Base-by-base conservation (phyloP, 2,329 filamentous ascomycete genomes). In the Zalaria sp. region DNA sequence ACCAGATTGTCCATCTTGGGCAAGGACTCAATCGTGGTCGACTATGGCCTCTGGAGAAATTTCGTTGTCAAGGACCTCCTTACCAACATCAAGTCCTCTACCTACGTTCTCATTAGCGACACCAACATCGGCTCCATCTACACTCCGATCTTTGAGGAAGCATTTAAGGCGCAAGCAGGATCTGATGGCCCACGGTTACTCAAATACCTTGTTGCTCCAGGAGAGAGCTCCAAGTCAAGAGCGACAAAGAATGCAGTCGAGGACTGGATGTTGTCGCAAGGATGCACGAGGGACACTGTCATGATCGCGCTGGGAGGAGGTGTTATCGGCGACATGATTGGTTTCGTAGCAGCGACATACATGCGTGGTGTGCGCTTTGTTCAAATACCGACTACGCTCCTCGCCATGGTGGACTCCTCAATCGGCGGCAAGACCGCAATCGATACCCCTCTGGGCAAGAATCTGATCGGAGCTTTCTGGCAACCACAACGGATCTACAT, bases 381-480 rank as follows among this genome's bases (percentile, higher is more conserved):
- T 35, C 91, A 98, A 64, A 88, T 98, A 37, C 91, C 91, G 1
- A 98, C 91, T 6, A 94, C 88, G 0, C 70, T 98, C 43, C 72
- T 98, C 41, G 79, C 91, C 49, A 98, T 98, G 91, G 91, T 98
- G 35, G 91, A 98, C 64, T 96, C 89, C 37, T 94, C 87, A 32
- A 96, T 98, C 57, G 91, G 91, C 47, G 91, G 91, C 48, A 98
- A 98, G 71, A 98, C 91, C 6, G 91, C 91, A 43, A 96, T 98
- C 61, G 91, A 98, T 58, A 93, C 86, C 0, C 88, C 89, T 5
- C 76, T 88, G 59, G 91, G 91, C 46, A 98, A 98, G 71, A 98
- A 98, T 59, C 66, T 98, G 47, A 79, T 98, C 43, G 91, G 91
- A 3, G 79, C 89, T 29, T 96, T 98, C 64, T 96, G 89, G 88